Evolutionary conservation across 2,329 filamentous ascomycete species (phyloP).

Genomic region (Cytospora chrysosperma): DNA sequence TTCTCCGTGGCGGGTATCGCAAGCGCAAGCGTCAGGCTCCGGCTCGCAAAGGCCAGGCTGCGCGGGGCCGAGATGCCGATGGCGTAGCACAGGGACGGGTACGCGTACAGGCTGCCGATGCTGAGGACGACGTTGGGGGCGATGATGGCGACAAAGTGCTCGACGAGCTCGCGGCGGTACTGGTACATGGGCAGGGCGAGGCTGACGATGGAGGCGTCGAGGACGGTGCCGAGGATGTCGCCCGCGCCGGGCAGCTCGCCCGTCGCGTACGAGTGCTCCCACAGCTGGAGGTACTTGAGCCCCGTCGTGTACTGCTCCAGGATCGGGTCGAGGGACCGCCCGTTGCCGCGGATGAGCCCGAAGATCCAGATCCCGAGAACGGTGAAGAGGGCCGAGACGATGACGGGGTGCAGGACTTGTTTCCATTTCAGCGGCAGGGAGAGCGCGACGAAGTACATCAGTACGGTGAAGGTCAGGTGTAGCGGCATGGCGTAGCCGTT

Average conservation of each 20-base stretch:
- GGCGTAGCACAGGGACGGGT: constrained; percentile 53
- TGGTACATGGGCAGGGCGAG: constrained; percentile 62
- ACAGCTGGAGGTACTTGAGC: constrained; percentile 52
- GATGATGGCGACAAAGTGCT: constrained; percentile 54
- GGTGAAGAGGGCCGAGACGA: constrained; percentile 54
- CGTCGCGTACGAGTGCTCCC: constrained; percentile 36
- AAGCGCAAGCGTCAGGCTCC: constrained; percentile 60
- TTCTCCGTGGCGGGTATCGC: constrained; percentile 56
- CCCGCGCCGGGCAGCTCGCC: constrained; percentile 50
- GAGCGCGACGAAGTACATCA: constrained; percentile 52
- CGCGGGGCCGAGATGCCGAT: constrained; percentile 54
- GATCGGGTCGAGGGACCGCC: constrained; percentile 38
- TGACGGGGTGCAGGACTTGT: constrained; percentile 56
- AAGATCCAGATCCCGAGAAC: constrained; percentile 54
- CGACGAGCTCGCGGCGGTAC: constrained; percentile 54
- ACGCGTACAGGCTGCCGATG: constrained; percentile 54
- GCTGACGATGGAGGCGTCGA: constrained; percentile 59
- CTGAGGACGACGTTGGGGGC: constrained; percentile 53
- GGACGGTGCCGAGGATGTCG: constrained; percentile 52
- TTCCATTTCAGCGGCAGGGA: constrained; percentile 48
- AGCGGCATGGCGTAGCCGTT: constrained; percentile 52
- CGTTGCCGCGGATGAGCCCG: constrained; percentile 41
- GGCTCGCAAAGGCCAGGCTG: constrained; percentile 54
- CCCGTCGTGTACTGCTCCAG: constrained; percentile 52
- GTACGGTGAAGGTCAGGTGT: constrained; percentile 47